Conservation (phyloP, 2,329 filamentous ascomycete genomes). For the Claviceps sp. region DNA sequence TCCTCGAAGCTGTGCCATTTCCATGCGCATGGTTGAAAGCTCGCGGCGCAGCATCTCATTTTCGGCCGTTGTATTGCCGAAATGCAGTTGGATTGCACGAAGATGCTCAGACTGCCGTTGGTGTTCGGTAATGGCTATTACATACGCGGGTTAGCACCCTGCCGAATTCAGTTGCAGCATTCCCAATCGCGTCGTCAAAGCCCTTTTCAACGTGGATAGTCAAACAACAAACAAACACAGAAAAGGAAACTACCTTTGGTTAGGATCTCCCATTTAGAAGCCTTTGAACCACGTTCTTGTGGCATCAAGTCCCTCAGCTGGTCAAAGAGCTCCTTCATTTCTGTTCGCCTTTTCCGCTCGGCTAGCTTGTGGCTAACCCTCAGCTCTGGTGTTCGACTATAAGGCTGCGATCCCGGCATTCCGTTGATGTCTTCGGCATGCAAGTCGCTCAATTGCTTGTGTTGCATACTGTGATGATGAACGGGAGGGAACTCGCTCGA, state of each 20-base stretch:
- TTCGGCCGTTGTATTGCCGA: constrained; percentile 27
- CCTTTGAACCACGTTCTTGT: constrained; percentile 69
- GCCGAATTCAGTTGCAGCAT: background rate
- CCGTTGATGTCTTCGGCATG: constrained; percentile 42
- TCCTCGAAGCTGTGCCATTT: constrained; percentile 33
- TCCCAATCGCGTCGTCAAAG: too few species aligned
- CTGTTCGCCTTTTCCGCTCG: constrained; percentile 68
- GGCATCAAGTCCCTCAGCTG: constrained; percentile 66
- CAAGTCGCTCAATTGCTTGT: constrained; percentile 56
- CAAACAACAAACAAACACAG: too few species aligned
- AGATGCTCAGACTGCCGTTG: constrained; percentile 39
- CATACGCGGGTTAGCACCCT: background rate
- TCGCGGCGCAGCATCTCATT: constrained; percentile 36
- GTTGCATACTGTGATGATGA: constrained; percentile 66
- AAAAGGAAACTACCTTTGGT: constrained; percentile 53
- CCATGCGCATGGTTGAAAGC: constrained; percentile 31
- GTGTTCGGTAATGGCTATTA: constrained; percentile 46
- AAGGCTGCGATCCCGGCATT: constrained; percentile 51
- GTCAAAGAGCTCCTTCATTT: constrained; percentile 83
- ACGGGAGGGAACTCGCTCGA: constrained; percentile 44
- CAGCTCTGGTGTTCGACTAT: constrained; percentile 70
- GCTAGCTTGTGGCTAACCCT: constrained; percentile 76
- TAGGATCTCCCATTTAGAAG: constrained; percentile 80
- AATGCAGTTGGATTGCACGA: constrained; percentile 32
- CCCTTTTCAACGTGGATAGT: too few species aligned